These are phyloP conservation scores for Rubia peregrina DNA, from an alignment of 305 asterid species.

Conservation along the genomic window DNA sequence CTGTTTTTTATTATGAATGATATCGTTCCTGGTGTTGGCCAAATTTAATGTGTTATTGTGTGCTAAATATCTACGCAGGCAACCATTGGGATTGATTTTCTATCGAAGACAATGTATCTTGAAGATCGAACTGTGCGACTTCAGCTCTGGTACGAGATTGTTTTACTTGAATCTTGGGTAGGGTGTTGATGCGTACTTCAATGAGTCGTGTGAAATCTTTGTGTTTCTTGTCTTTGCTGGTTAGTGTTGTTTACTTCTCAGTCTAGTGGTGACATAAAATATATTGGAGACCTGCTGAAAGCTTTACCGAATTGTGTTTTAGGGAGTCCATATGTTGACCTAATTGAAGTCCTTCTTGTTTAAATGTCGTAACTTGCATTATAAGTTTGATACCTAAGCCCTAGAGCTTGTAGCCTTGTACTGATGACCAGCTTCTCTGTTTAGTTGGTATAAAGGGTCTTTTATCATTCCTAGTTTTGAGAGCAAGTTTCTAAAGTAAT, in stretches of 20 bases:
- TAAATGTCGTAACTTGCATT: neutral
- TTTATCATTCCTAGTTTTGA: neutral
- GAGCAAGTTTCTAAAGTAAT: neutral
- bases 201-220: neutral
- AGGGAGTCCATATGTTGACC: neutral
- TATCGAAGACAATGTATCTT: conserved; percentile 48
- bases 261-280: neutral
- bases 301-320: neutral
- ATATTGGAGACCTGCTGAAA: neutral
- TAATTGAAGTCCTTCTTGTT: neutral
- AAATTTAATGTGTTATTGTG: neutral
- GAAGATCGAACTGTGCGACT: conserved; percentile 48
- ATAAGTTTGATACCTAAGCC: neutral
- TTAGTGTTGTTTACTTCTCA: neutral
- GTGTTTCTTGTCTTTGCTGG: neutral
- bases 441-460: neutral
- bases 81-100: conserved; percentile 45
- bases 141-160: conserved; percentile 1
- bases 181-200: neutral
- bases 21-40: neutral
- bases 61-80: conserved; percentile 23
- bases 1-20: neutral
- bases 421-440: neutral
- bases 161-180: neutral
- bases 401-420: too few relatives aligned